phyloP scores from a whole-genome alignment of 805 yeast species.

The Lachancea nothofagi region DNA sequence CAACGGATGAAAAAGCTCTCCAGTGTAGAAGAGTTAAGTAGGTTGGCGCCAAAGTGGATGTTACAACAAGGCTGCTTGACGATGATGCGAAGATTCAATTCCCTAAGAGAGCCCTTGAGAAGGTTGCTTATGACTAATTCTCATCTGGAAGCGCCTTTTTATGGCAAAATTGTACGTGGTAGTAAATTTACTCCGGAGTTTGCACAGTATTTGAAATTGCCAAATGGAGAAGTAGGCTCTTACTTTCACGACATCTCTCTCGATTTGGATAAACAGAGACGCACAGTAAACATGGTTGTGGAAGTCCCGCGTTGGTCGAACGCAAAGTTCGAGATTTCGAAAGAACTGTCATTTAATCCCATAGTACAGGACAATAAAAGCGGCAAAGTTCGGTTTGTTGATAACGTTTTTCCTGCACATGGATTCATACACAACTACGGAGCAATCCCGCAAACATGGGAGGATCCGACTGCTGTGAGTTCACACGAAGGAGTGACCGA shows the following conservation, averaged over 20 bases:
- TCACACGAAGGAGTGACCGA: slow-evolving; percentile 39
- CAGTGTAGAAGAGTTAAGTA: no score
- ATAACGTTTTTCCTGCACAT: slow-evolving; percentile 74
- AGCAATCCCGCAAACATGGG: slow-evolving; percentile 94
- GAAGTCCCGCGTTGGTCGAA: slow-evolving; percentile 81
- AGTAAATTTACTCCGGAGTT: slow-evolving; percentile 36
- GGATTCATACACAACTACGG: slow-evolving; percentile 88
- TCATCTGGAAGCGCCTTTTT: slow-evolving; percentile 13
- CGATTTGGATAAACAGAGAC: slow-evolving; percentile 36
- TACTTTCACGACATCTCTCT: slow-evolving; percentile 72
- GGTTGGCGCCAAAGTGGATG: no score
- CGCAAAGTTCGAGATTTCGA: slow-evolving; percentile 75
- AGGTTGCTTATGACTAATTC: slow-evolving; percentile 13
- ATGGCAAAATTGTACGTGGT: slow-evolving; percentile 28
- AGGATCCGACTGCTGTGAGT: slow-evolving; percentile 66
- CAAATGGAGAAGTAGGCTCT: slow-evolving; percentile 47
- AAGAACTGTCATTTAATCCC: slow-evolving; percentile 57
- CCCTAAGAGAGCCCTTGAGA: slow-evolving; percentile 6
- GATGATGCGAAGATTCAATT: slow-evolving; percentile 3
- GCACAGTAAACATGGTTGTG: slow-evolving; percentile 58
- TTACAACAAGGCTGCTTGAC: no score
- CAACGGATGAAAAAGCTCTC: no score
- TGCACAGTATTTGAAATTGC: slow-evolving; percentile 41
- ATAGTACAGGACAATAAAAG: slow-evolving; percentile 75
- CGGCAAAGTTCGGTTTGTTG: slow-evolving; percentile 68